Evolutionary conservation across 331 rosid genomes (phyloP), one percentile per base, ranked within the genome.

Genomic region (Quercus phellos): DNA sequence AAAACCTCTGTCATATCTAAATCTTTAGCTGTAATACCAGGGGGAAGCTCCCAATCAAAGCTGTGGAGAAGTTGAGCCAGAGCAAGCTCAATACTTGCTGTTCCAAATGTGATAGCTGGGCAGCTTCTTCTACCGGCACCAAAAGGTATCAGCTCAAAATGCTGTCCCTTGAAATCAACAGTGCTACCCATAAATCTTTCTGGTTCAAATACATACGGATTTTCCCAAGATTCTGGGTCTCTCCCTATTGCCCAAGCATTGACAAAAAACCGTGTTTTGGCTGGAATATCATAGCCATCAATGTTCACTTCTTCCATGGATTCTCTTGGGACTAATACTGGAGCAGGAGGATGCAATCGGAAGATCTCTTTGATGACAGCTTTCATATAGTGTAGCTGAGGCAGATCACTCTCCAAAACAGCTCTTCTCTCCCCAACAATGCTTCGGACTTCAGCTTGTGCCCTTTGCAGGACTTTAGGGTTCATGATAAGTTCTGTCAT

Each of bases 211-310:
- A 30, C 76, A 68, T 83, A 81, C 0, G 96, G 90, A 18, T 90
- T 84, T 76, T 86, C 90, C 96, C 96, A 92, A 22, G 78, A 86
- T 83, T 89, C 86, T 2, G 81, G 53, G 81, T 83, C 87, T 78
- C 93, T 83, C 4, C 92, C 93, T 34, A 90, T 82, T 42, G 90
- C 93, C 92, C 93, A 92, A 24, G 87, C 93, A 83, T 92, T 90
- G 61, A 89, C 87, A 55, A 55, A 79, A 87, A 90, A 2, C 74
- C 90, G 83, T 74, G 97, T 89, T 55, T 83, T 89, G 2, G 88
- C 81, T 34, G 83, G 92, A 80, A 89, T 86, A 27, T 77, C 78
- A 34, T 87, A 86, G 29, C 90, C 92, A 26, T 87, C 87, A 22
- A 90, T 63, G 26, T 35, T 68, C 21, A 88, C 74, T 50, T 90